Evolutionary conservation across 75 land plant species (phyloP), one percentile per base, ranked within the genome.

Genomic region (Pseudotsuga menziesii): DNA sequence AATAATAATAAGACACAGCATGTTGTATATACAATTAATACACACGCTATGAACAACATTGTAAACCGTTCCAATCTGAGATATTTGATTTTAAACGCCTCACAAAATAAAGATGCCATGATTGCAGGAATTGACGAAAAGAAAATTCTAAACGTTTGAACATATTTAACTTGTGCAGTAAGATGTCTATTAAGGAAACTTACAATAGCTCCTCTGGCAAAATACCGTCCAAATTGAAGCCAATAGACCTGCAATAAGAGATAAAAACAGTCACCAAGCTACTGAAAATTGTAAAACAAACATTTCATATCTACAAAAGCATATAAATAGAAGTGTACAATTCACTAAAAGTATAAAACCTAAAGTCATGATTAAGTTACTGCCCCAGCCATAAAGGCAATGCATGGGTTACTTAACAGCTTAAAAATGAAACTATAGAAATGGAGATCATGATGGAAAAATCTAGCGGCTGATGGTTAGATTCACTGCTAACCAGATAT

Each of bases 191-290:
- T 5, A 48, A 17, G 56, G 57, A 22, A 29, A 90, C 94, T 91
- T 82, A 96, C 98, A 83, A 97, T 74, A 16, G 99, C 92, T 63
- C 98, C 98, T 74, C 90, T 77, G 0, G 99, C 99, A 87, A 97
- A 97, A 80, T 95, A 95, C 81, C 91, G 84, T 44, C 99, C 99
- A 89, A 97, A 97, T 66, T 97, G 99, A 32, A 97, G 94, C 99
- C 99, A 97, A 72, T 97, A 97, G 12, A 97, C 97, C 98, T 96
- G 89, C 74, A 78, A 22, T 76, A 70, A 36, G 32, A 61, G 27
- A 57, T 26, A 39, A 9, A 41, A 41, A 41, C 35, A 35, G n/a
- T 41, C 23, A 67, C 14, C 23, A 41, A 39, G 22, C 2, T 41
- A 41, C n/a, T n/a, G 20, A 66, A 19, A 17, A 69, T 19, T 41